A percentile compares a stretch with the other conserved stretches of the same genome.
phyloP scores from a whole-genome alignment of 352 stramenopile species.

The Phytophthora capsici region DNA sequence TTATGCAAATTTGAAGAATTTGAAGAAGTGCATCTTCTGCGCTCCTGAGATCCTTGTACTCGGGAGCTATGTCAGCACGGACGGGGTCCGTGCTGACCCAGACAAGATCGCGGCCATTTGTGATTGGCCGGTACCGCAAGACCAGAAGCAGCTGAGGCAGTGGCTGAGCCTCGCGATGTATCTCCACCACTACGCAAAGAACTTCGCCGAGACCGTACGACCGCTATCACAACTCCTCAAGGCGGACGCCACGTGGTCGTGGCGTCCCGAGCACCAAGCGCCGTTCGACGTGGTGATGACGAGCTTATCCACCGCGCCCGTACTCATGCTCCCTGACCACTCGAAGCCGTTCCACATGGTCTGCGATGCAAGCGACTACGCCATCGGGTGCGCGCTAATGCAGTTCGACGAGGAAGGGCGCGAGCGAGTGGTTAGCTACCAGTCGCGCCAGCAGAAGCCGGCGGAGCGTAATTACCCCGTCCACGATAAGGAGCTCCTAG shows the following conservation, averaged over 20 bases:
- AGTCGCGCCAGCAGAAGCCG: no score
- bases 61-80: background rate
- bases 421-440: no score
- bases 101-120: background rate
- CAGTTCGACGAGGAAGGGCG: no score
- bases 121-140: background rate
- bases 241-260: background rate
- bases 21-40: slow-evolving; percentile 7
- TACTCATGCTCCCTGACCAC: background rate
- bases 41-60: background rate
- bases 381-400: no score
- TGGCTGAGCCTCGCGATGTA: background rate
- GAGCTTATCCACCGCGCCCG: background rate
- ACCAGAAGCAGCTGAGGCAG: background rate
- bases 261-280: background rate
- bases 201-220: background rate
- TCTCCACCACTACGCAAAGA: slow-evolving; percentile 1
- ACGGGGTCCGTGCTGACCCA: background rate
- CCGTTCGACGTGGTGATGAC: slow-evolving; percentile 1
- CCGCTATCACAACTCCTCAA: background rate
- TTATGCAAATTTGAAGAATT: background rate
- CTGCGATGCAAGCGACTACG: no score
- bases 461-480: no score
- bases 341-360: background rate
- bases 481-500: no score